Conservation (phyloP, 169 alveolate species). For the Eimeria tenella region DNA sequence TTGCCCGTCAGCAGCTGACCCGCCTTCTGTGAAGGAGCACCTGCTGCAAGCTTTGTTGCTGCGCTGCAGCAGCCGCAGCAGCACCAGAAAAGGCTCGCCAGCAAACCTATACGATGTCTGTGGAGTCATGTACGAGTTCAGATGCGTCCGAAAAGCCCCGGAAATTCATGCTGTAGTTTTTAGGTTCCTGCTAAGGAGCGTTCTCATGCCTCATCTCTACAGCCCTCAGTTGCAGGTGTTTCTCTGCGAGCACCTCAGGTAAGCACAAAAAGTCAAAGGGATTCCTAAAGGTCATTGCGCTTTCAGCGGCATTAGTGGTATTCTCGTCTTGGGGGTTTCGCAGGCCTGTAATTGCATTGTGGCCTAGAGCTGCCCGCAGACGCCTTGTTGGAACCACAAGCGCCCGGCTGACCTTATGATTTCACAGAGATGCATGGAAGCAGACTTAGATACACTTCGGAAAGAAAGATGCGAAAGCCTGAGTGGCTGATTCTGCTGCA, state of each 20-base stretch:
- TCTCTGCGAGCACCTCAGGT: constrained; percentile 74
- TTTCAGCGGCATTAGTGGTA: no score
- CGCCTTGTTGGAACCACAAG: no score
- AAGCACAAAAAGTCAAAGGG: not conserved
- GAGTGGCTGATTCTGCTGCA: no score
- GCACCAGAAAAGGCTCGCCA: constrained; percentile 39
- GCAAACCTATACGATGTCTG: constrained; percentile 64
- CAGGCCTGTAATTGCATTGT: not conserved
- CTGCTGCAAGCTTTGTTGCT: constrained; percentile 50
- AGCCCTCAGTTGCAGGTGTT: constrained; percentile 48
- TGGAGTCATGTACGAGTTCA: constrained; percentile 50
- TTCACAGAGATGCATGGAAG: no score
- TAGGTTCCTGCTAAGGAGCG: constrained; percentile 36
- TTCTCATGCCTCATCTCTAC: constrained; percentile 13
- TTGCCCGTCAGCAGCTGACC: constrained; percentile 61
- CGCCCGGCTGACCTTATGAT: no score
- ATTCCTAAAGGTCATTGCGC: no score
- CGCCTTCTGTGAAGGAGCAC: constrained; percentile 53
- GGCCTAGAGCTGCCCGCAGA: no score
- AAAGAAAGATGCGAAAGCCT: no score
- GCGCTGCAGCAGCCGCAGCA: constrained; percentile 62
- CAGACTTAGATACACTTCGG: no score
- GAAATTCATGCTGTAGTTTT: constrained; percentile 67
- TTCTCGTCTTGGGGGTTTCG: not conserved
- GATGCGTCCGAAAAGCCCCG: constrained; percentile 19